These are phyloP conservation scores for Stromatinia cepivora DNA, from an alignment of 2,329 filamentous ascomycete genomes.

Conservation along the genomic window DNA sequence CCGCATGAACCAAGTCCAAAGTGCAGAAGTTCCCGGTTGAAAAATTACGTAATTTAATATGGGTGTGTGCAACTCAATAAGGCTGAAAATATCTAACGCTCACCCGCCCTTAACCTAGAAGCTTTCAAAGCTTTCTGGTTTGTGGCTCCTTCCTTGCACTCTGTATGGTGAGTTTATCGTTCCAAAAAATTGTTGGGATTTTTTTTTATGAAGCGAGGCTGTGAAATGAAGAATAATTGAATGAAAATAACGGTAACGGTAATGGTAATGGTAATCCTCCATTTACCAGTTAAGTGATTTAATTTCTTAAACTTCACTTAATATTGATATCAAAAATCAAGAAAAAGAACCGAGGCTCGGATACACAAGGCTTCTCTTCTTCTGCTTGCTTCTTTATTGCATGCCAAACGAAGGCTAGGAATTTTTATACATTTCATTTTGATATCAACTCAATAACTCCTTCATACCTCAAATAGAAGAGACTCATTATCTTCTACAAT, in stretches of 20 bases:
- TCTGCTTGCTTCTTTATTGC: not conserved
- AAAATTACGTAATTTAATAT: not conserved
- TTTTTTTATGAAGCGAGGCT: not conserved
- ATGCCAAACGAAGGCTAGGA: constrained; percentile 2
- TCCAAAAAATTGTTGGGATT: constrained; percentile 13
- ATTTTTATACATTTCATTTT: constrained; percentile 1
- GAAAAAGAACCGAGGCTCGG: constrained; percentile 3
- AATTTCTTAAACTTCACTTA: not conserved
- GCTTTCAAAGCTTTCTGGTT: not conserved
- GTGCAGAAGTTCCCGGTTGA: not conserved
- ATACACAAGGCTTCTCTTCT: not conserved
- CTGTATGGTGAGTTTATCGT: not conserved
- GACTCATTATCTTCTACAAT: not conserved
- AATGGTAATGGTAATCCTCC: not conserved
- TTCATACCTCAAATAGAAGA: not conserved
- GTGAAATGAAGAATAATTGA: not conserved
- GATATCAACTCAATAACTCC: constrained; percentile 9
- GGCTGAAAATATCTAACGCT: not conserved
- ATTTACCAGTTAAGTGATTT: not conserved
- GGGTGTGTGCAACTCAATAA: constrained; percentile 4
- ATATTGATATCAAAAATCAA: not conserved
- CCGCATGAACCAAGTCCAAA: not conserved
- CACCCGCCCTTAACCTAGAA: not conserved
- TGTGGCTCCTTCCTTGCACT: constrained; percentile 7
- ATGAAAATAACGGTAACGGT: not conserved